These are phyloP conservation scores for Quercus variabilis DNA, from an alignment of 306 rosid genomes.

Conservation along the genomic window DNA sequence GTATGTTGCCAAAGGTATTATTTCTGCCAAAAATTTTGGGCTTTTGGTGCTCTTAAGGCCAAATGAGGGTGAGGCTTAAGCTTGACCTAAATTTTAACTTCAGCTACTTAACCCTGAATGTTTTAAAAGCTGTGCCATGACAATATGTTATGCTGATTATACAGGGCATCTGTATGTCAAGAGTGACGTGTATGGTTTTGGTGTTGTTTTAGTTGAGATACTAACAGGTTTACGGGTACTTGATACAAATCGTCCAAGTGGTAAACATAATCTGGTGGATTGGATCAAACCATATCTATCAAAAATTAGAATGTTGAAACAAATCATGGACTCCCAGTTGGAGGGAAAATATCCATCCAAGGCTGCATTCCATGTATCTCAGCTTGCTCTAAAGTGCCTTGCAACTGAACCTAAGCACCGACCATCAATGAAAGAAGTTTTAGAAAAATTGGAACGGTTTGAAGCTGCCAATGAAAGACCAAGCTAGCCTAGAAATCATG, in stretches of 20 bases:
- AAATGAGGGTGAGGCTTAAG: not conserved
- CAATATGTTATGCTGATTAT: not conserved
- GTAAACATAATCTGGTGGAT: slow-evolving; percentile 53
- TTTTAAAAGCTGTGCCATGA: not conserved
- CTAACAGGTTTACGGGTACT: slow-evolving; percentile 68
- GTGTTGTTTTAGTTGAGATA: slow-evolving; percentile 86
- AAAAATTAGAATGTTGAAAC: slow-evolving; percentile 61
- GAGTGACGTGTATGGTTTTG: slow-evolving; percentile 71
- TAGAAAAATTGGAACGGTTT: slow-evolving; percentile 57
- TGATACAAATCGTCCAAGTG: slow-evolving; percentile 66
- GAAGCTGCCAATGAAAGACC: slow-evolving; percentile 46
- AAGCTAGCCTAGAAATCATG: slow-evolving; percentile 37
- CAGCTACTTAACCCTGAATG: not conserved
- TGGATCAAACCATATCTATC: slow-evolving; percentile 75
- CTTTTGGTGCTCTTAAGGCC: not conserved
- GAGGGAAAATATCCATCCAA: slow-evolving; percentile 78
- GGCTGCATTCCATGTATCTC: slow-evolving; percentile 68
- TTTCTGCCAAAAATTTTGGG: not conserved
- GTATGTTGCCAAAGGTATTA: slow-evolving; percentile 75
- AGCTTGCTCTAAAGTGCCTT: slow-evolving; percentile 69
- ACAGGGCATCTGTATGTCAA: slow-evolving; percentile 85
- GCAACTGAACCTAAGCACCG: slow-evolving; percentile 69
- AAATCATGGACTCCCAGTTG: slow-evolving; percentile 64
- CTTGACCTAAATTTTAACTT: not conserved
- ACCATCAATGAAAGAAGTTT: slow-evolving; percentile 86